A percentile compares a stretch with the other conserved stretches of the same genome.
Conservation (phyloP, 805 yeast species). For the Yarrowia bubula region DNA sequence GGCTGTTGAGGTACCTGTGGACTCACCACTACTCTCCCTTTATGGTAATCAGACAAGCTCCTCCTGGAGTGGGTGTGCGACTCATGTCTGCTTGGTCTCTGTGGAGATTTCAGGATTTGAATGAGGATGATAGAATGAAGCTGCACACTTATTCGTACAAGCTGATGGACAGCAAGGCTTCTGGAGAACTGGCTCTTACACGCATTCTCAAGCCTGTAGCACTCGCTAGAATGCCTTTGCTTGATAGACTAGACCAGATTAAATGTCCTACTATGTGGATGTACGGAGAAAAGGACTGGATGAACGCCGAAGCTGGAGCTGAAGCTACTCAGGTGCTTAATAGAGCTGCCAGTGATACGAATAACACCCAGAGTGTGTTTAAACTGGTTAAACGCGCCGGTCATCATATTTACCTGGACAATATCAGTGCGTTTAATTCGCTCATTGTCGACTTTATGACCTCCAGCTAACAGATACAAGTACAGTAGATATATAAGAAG, state of each 20-base stretch:
- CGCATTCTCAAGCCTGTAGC: slow-evolving; percentile 88
- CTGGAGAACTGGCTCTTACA: slow-evolving; percentile 88
- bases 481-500: no score
- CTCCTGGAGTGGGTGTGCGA: slow-evolving; percentile 42
- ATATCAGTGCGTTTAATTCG: slow-evolving; percentile 50
- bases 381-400: slow-evolving; percentile 53
- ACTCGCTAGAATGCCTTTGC: slow-evolving; percentile 72
- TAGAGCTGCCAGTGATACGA: neutral
- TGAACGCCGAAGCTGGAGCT: slow-evolving; percentile 46
- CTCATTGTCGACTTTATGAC: slow-evolving; percentile 44
- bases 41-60: slow-evolving; percentile 73
- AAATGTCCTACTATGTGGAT: slow-evolving; percentile 72
- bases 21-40: slow-evolving; percentile 84
- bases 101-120: slow-evolving; percentile 66
- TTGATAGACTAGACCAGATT: slow-evolving; percentile 46
- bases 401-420: slow-evolving; percentile 71
- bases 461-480: neutral
- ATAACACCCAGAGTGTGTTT: slow-evolving; percentile 34
- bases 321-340: slow-evolving; percentile 38
- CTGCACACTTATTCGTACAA: slow-evolving; percentile 78
- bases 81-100: slow-evolving; percentile 88
- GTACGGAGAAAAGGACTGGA: slow-evolving; percentile 80
- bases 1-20: slow-evolving; percentile 78
- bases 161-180: slow-evolving; percentile 78
- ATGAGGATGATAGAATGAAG: slow-evolving; percentile 45